Base-by-base conservation (phyloP, 1,284 basidiomycete genomes). In the Omphalotus olearius region DNA sequence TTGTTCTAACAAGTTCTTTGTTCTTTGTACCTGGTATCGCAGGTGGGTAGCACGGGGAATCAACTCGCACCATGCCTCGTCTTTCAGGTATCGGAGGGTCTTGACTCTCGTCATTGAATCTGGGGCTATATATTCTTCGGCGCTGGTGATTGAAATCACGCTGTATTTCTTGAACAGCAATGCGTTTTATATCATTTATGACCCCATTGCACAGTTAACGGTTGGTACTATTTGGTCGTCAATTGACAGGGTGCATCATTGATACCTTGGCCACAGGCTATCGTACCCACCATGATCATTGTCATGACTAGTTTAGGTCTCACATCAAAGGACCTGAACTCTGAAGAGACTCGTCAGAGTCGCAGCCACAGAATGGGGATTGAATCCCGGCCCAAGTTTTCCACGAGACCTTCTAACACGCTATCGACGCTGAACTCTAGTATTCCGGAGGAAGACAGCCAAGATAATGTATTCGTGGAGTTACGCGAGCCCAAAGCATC, bases 121-220 rank as follows among this genome's bases (percentile, higher is more conserved):
- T 30, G 70, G 68, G 6, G 66, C 68, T 59, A 66, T 72, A 14
- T 72, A 72, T 57, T 69, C 67, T 33, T 60, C 66, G 33, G 69
- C 70, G 10, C 59, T 71, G 46, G 57, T 70, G 43, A 67, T 66
- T 53, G 68, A 70, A 55, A 67, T 72, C 43, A 66, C 66, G 16
- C 63, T 71, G 23, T 71, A 70, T 59, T 69, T 71, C 60, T 55
- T 69, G 42, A 60, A 59, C 38, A 63, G 60, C 41, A 71, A 70
- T 58, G 65, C 68, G 10, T 69, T 71, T 59, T 72, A 72, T 59
- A 71, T 71, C 53, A 63, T 70, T 13, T 70, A 71, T 43, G 69
- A 72, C 50, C 69, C 69, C 28, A 71, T 71, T 50, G 69, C 68
- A 33, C 69, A 71, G 55, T 62, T 71, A 16, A 69, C 69, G n/a